A percentile compares a stretch with the other conserved stretches of the same genome.
Evolutionary conservation across 495 filamentous ascomycete species (phyloP).

Genomic region (Hypoxylon lenormandii): DNA sequence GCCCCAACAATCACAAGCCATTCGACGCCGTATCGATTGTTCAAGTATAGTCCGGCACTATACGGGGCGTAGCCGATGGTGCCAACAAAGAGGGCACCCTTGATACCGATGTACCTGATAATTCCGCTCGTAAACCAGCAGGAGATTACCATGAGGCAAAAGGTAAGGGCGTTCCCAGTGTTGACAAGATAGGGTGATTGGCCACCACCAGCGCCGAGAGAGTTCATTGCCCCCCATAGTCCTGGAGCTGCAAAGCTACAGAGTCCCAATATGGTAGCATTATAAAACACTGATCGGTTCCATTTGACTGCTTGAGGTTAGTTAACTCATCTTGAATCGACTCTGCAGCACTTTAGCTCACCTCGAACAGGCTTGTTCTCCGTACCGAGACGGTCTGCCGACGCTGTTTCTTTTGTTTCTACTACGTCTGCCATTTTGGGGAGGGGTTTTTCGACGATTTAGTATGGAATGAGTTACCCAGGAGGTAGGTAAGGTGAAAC

Average conservation of each 20-base stretch:
- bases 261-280: conserved; percentile 71
- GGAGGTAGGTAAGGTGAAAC: too few relatives aligned
- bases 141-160: conserved; percentile 73
- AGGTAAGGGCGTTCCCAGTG: conserved; percentile 74
- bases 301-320: conserved; percentile 65
- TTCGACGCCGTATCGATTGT: conserved; percentile 72
- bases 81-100: conserved; percentile 72
- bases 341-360: too few relatives aligned
- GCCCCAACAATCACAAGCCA: conserved; percentile 75
- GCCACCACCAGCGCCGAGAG: conserved; percentile 73
- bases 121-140: conserved; percentile 68
- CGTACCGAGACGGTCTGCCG: background rate
- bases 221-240: conserved; percentile 78
- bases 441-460: too few relatives aligned
- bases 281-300: conserved; percentile 73
- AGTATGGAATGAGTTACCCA: background rate
- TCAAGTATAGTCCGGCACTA: conserved; percentile 73
- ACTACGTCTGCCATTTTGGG: conserved; percentile 8
- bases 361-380: conserved; percentile 26
- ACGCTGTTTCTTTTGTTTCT: conserved; percentile 7
- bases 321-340: too few relatives aligned
- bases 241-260: conserved; percentile 74
- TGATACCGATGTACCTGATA: conserved; percentile 71
- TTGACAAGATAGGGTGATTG: conserved; percentile 74
- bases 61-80: conserved; percentile 75